Percentiles rank a stretch among this genome's conserved stretches.
Evolutionary conservation across 1,139 yeast species (phyloP).

Genomic region (Candida albicans): DNA sequence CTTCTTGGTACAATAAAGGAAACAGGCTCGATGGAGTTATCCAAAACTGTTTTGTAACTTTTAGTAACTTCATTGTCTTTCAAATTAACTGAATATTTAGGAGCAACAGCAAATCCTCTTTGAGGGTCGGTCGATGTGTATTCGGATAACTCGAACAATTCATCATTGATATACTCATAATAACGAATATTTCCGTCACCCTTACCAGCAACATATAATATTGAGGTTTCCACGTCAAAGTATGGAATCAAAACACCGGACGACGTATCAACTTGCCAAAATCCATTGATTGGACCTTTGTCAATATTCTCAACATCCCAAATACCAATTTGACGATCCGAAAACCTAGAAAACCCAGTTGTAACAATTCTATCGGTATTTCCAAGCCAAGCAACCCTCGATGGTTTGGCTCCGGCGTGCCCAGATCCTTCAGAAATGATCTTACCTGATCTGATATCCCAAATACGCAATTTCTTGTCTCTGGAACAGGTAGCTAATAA

Average conservation of each 20-base stretch:
- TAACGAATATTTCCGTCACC: constrained; percentile 98
- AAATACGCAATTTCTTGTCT: constrained; percentile 84
- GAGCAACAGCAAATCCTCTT: constrained; percentile 91
- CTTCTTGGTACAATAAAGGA: constrained; percentile 92
- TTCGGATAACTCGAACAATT: constrained; percentile 78
- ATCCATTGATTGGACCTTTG: constrained; percentile 86
- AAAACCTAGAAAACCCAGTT: constrained; percentile 91
- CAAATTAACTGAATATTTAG: constrained; percentile 76
- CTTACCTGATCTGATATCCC: constrained; percentile 82
- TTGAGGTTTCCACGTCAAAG: constrained; percentile 76
- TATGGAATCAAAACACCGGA: constrained; percentile 93
- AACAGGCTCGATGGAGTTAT: constrained; percentile 79
- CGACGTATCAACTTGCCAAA: constrained; percentile 79
- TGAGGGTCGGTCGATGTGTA: constrained; percentile 89
- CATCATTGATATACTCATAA: constrained; percentile 82
- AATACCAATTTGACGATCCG: constrained; percentile 92
- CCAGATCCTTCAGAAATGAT: constrained; percentile 82
- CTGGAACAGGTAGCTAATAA: constrained; percentile 87
- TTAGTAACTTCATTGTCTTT: constrained; percentile 81
- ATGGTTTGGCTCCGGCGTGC: constrained; percentile 89
- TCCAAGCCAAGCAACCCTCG: constrained; percentile 89
- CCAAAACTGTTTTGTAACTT: constrained; percentile 82
- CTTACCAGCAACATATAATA: constrained; percentile 89
- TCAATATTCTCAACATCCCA: constrained; percentile 81
- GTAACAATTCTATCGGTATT: constrained; percentile 81